phyloP scores from a whole-genome alignment of 202 grass and related monocot genomes.

The Panicum virgatum region DNA sequence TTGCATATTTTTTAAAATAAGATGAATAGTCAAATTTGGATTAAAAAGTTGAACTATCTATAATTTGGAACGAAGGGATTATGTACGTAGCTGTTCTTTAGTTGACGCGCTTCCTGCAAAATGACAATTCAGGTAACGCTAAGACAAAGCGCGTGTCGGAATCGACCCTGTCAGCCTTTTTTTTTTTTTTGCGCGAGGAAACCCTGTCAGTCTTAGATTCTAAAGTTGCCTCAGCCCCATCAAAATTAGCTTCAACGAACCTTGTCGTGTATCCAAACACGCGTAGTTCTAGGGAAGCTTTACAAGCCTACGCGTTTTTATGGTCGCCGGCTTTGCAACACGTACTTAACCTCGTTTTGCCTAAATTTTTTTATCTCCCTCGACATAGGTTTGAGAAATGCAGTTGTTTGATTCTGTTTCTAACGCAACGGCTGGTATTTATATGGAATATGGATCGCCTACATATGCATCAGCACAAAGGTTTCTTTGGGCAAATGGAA shows the following conservation, averaged over 20 bases:
- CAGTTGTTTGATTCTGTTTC: not conserved
- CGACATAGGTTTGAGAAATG: not conserved
- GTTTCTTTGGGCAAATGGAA: no score
- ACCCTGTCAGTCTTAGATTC: not conserved
- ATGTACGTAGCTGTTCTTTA: not conserved
- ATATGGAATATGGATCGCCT: no score
- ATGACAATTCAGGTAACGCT: not conserved
- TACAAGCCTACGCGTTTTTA: not conserved
- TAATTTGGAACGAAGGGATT: no score
- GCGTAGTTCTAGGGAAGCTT: not conserved
- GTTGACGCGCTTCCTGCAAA: not conserved
- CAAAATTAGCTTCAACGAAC: not conserved
- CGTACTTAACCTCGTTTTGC: not conserved
- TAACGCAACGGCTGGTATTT: not conserved
- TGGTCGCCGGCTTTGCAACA: not conserved
- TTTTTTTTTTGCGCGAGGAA: no score
- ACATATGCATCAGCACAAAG: no score
- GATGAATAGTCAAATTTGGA: no score
- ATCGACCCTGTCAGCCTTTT: not conserved
- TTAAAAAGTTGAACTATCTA: no score
- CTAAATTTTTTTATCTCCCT: not conserved
- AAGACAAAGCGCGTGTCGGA: not conserved
- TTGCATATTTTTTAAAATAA: no score
- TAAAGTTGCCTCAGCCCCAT: not conserved
- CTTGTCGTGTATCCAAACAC: not conserved